These are phyloP conservation scores for Penstemon barbatus DNA, from an alignment of 257 asterid genomes.

Conservation along the genomic window DNA sequence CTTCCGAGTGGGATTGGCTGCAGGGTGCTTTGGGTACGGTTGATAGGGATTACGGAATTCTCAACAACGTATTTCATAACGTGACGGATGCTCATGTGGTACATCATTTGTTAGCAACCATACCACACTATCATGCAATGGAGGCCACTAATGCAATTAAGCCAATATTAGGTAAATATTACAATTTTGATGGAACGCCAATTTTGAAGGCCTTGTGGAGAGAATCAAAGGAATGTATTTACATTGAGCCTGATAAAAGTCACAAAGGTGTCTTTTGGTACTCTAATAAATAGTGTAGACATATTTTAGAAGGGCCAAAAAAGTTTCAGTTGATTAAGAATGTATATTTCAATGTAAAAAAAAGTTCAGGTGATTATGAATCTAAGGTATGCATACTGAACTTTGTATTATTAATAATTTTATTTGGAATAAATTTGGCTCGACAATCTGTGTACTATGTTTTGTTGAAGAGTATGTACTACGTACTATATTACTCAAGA, in stretches of 20 bases:
- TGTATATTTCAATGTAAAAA: too few relatives aligned
- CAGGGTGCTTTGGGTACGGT: slow-evolving; percentile 71
- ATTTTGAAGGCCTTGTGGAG: slow-evolving; percentile 61
- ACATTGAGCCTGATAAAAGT: slow-evolving; percentile 60
- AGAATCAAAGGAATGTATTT: slow-evolving; percentile 68
- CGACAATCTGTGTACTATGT: too few relatives aligned
- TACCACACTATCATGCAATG: slow-evolving; percentile 83
- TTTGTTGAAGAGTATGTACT: too few relatives aligned
- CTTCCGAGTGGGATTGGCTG: slow-evolving; percentile 81
- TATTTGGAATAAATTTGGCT: too few relatives aligned
- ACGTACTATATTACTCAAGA: too few relatives aligned
- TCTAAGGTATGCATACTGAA: too few relatives aligned
- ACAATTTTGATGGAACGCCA: slow-evolving; percentile 66
- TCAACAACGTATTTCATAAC: slow-evolving; percentile 68
- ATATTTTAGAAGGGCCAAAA: too few relatives aligned
- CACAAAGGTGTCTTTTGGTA: slow-evolving; percentile 79
- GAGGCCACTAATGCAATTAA: slow-evolving; percentile 78
- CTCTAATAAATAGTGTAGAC: slow-evolving; percentile 31
- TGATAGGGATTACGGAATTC: slow-evolving; percentile 67
- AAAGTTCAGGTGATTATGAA: too few relatives aligned
- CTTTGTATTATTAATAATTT: too few relatives aligned
- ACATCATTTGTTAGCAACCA: slow-evolving; percentile 71
- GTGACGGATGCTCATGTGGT: slow-evolving; percentile 72
- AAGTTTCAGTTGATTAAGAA: too few relatives aligned
- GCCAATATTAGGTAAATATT: slow-evolving; percentile 63